These are phyloP conservation scores for Trichosporon sp. DNA, from an alignment of 1,284 basidiomycete species.

Conservation along the genomic window DNA sequence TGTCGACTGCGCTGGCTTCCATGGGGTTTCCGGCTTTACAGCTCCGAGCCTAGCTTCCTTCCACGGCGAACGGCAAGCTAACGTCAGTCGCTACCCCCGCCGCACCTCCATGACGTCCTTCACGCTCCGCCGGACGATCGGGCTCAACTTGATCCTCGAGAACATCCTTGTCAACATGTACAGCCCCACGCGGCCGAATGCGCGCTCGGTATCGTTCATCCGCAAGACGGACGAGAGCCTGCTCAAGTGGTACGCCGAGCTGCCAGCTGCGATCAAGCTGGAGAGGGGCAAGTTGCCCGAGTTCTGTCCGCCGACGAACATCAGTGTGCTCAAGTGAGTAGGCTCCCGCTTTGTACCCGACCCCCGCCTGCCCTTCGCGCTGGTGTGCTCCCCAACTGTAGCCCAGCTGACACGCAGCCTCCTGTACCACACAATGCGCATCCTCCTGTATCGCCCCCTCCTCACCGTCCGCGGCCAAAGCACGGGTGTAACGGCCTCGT, in stretches of 20 bases:
- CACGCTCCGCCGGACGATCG: conserved; percentile 12
- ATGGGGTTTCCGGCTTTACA: no score
- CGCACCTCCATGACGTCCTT: conserved; percentile 12
- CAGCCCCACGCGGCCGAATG: conserved; percentile 21
- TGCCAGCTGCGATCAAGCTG: conserved; percentile 8
- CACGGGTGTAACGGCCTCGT: conserved; percentile 13
- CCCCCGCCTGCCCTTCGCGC: no score
- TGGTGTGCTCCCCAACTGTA: neutral
- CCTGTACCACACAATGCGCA: conserved; percentile 19
- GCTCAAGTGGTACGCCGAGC: conserved; percentile 9
- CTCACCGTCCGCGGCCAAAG: conserved; percentile 19
- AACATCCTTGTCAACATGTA: conserved; percentile 28
- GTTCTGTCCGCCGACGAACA: conserved; percentile 20
- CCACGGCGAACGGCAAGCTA: no score
- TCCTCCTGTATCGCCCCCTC: conserved; percentile 24
- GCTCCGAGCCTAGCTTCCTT: no score
- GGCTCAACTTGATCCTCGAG: conserved; percentile 25
- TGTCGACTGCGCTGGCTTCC: neutral
- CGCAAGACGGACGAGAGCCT: conserved; percentile 14
- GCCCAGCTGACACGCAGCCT: conserved; percentile 8
- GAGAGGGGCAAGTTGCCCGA: conserved; percentile 13
- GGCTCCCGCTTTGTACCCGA: no score
- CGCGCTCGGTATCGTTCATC: conserved; percentile 19
- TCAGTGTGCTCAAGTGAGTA: conserved; percentile 19
- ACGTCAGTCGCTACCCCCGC: conserved; percentile 11